Conservation (phyloP, 352 stramenopile genomes). For the Phytophthora capsici region DNA sequence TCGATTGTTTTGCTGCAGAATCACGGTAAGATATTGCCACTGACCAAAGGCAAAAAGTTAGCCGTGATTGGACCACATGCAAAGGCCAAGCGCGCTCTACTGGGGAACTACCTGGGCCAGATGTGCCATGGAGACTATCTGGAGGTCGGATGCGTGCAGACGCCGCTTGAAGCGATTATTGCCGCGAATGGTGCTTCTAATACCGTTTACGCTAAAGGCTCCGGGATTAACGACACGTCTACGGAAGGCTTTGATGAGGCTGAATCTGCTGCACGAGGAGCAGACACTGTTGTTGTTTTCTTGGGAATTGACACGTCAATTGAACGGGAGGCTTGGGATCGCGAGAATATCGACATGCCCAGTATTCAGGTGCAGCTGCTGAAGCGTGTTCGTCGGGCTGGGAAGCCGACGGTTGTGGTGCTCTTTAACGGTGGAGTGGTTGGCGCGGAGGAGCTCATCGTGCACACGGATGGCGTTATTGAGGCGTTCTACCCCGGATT, state of each 20-base stretch:
- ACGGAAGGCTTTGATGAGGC: constrained; percentile 61
- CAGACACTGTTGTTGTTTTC: constrained; percentile 76
- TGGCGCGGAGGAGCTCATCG: constrained; percentile 72
- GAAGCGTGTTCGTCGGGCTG: constrained; percentile 58
- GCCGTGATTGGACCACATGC: constrained; percentile 88
- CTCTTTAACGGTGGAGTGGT: constrained; percentile 90
- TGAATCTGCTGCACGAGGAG: constrained; percentile 39
- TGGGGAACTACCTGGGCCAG: constrained; percentile 90
- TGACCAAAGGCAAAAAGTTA: constrained; percentile 58
- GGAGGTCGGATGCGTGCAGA: constrained; percentile 72
- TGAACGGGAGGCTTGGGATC: constrained; percentile 78
- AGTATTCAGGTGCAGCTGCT: constrained; percentile 81
- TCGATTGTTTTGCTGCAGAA: constrained; percentile 96
- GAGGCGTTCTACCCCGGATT: constrained; percentile 88
- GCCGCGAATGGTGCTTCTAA: constrained; percentile 51
- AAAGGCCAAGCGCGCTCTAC: constrained; percentile 52
- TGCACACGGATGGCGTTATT: constrained; percentile 68
- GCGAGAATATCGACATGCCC: constrained; percentile 76
- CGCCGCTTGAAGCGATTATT: constrained; percentile 70
- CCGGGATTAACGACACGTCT: constrained; percentile 70
- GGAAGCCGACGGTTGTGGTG: constrained; percentile 81
- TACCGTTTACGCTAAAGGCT: constrained; percentile 47
- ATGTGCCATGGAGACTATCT: constrained; percentile 82
- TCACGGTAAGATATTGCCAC: constrained; percentile 65
- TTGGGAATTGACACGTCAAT: constrained; percentile 86